A percentile compares a stretch with the other conserved stretches of the same genome.
These are phyloP conservation scores for Artemisia tridentata DNA, from an alignment of 129 eudicot genomes.

Conservation along the genomic window DNA sequence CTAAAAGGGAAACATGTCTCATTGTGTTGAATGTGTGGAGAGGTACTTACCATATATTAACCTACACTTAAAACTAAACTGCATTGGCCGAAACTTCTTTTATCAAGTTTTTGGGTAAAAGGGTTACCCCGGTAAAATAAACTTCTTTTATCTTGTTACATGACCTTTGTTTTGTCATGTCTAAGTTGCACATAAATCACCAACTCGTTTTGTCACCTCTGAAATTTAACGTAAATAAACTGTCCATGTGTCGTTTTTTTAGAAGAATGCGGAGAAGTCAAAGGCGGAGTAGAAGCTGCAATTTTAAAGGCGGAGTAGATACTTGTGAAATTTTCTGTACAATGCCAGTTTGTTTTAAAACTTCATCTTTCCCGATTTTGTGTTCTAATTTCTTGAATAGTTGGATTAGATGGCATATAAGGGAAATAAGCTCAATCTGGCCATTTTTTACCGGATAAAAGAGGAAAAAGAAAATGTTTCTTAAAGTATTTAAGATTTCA, in stretches of 20 bases:
- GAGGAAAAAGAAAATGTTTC: slow-evolving; percentile 17
- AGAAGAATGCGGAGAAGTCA: slow-evolving; percentile 43
- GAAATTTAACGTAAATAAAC: background rate
- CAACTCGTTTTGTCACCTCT: background rate
- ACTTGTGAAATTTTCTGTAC: slow-evolving; percentile 13
- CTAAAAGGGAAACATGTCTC: background rate
- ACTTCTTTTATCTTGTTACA: background rate
- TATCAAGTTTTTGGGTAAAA: too few species aligned
- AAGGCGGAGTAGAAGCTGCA: slow-evolving; percentile 20
- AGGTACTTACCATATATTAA: too few species aligned
- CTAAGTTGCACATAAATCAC: background rate
- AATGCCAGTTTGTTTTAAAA: slow-evolving; percentile 17
- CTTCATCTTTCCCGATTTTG: slow-evolving; percentile 20
- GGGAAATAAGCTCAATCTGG: slow-evolving; percentile 20
- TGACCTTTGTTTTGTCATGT: background rate
- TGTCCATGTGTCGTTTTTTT: slow-evolving; percentile 14
- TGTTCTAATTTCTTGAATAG: slow-evolving; percentile 16
- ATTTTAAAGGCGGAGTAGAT: slow-evolving; percentile 9
- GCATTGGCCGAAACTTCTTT: background rate
- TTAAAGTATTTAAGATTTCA: background rate
- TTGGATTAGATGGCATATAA: slow-evolving; percentile 11
- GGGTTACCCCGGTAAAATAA: too few species aligned
- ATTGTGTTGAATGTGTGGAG: too few species aligned
- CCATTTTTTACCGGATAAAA: slow-evolving; percentile 5
- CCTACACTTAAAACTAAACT: background rate